phyloP scores from a whole-genome alignment of 2,329 filamentous ascomycete species.

The Metarhizium brunneum region DNA sequence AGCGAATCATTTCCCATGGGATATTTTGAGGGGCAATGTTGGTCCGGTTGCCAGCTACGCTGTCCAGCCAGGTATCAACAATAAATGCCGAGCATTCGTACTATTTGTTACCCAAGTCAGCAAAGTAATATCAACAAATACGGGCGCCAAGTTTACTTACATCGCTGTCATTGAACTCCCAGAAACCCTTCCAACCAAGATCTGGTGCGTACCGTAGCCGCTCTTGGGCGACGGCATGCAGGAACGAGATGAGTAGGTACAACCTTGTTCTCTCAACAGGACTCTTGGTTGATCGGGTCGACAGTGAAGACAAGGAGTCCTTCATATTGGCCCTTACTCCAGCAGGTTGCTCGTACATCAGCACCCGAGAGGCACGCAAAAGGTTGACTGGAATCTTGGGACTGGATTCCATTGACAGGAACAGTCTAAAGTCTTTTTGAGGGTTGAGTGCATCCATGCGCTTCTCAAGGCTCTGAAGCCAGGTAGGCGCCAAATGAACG shows the following conservation, averaged over 20 bases:
- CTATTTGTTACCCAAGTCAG: slow-evolving; percentile 31
- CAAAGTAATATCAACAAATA: slow-evolving; percentile 6
- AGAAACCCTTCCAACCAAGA: slow-evolving; percentile 96
- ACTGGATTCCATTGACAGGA: slow-evolving; percentile 96
- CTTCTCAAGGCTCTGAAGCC: slow-evolving; percentile 96
- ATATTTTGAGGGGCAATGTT: slow-evolving; percentile 92
- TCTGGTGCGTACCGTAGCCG: slow-evolving; percentile 87
- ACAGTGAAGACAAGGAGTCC: slow-evolving; percentile 81
- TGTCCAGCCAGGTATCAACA: slow-evolving; percentile 89
- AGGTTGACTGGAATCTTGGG: slow-evolving; percentile 95
- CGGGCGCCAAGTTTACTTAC: slow-evolving; percentile 48
- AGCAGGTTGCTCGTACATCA: slow-evolving; percentile 97
- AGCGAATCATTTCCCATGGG: slow-evolving; percentile 92
- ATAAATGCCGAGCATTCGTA: slow-evolving; percentile 97
- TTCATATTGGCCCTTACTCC: slow-evolving; percentile 98
- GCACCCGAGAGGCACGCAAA: slow-evolving; percentile 80
- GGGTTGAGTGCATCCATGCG: slow-evolving; percentile 92
- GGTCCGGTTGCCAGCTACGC: slow-evolving; percentile 70
- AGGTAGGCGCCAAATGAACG: slow-evolving; percentile 89
- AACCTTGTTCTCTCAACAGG: slow-evolving; percentile 86
- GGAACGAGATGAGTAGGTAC: slow-evolving; percentile 84
- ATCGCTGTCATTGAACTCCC: slow-evolving; percentile 99
- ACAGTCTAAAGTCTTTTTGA: slow-evolving; percentile 84
- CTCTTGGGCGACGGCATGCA: slow-evolving; percentile 95
- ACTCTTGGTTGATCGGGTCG: slow-evolving; percentile 64